Percentiles rank a stretch among this genome's conserved stretches.
Conservation (phyloP, 352 stramenopile species). For the Pelagophyceae sp. region DNA sequence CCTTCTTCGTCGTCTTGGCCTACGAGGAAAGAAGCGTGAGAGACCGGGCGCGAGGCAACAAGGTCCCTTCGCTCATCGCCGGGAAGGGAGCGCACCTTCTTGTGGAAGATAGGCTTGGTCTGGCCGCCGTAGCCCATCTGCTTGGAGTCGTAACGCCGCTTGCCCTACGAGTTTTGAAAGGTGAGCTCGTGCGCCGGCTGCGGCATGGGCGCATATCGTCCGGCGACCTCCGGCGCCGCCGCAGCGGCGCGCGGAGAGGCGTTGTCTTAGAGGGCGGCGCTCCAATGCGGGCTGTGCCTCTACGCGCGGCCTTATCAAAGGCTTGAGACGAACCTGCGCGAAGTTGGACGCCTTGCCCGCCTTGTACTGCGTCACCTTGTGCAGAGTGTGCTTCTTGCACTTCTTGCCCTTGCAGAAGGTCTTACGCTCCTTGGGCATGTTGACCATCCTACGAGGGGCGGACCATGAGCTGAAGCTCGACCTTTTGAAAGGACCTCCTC, state of each 20-base stretch:
- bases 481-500: no score
- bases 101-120: conserved; percentile 99
- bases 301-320: no score
- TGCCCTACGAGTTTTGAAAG: conserved; percentile 57
- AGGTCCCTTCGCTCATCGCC: no score
- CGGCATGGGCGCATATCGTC: neutral
- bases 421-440: conserved; percentile 98
- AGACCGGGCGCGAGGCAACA: no score
- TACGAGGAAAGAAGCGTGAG: no score
- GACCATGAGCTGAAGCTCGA: no score
- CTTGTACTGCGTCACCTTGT: conserved; percentile 99
- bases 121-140: conserved; percentile 99
- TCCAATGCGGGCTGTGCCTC: no score
- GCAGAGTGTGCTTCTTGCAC: conserved; percentile 95
- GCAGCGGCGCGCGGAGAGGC: no score
- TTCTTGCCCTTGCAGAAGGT: conserved; percentile 98
- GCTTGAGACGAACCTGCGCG: no score
- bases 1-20: conserved; percentile 92
- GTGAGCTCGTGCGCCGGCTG: neutral
- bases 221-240: no score
- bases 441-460: conserved; percentile 93
- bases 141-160: conserved; percentile 98
- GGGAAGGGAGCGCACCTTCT: conserved; percentile 78
- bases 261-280: no score
- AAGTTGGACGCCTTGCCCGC: conserved; percentile 98